Evolutionary conservation across 2,329 filamentous ascomycete genomes (phyloP), one percentile per base, ranked within the genome.

Genomic region (Fusarium sp.): DNA sequence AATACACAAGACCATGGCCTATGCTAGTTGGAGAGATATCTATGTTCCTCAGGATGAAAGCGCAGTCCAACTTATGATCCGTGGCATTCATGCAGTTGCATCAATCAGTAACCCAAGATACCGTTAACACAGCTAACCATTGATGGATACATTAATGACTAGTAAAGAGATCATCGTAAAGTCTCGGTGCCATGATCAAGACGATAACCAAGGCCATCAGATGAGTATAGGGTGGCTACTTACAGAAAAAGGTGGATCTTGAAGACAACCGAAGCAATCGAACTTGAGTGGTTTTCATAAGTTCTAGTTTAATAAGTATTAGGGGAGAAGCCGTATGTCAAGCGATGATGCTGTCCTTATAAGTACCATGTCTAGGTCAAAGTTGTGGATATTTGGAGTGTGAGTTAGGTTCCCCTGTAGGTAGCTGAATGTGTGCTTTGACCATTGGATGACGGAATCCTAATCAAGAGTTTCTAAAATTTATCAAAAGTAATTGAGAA

Each of bases 311-410:
- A 7, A 26, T n/a, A 26, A 7, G 10, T 38, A 26, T 52, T 13
- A 7, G 6, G 6, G 14, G 17, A 8, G 14, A 11, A 2, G 0
- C 10, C 14, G 9, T 4, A 5, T n/a, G 15, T 3, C 7, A 8
- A 26, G 20, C 26, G 2, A 13, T 30, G 30, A n/a, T 1, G n/a
- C 2, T 1, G 2, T n/a, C 4, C 10, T 14, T 8, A 23, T 15
- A 38, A 10, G 20, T 30, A 4, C 15, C 38, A 10, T 8, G 15
- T 27, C 15, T 27, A 5, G 5, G n/a, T 26, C 13, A 9, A n/a
- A n/a, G 2, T 6, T 18, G 23, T n/a, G 13, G 18, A 15, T 27
- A 10, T 8, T 40, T 2, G 14, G 26, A 20, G 18, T 41, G 18
- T 6, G 7, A 20, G 20, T 17, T 7, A 40, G 15, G 7, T 10